Evolutionary conservation across 208 protist genomes (phyloP), one percentile per base, ranked within the genome.

Genomic region (Leishmania arabica): DNA sequence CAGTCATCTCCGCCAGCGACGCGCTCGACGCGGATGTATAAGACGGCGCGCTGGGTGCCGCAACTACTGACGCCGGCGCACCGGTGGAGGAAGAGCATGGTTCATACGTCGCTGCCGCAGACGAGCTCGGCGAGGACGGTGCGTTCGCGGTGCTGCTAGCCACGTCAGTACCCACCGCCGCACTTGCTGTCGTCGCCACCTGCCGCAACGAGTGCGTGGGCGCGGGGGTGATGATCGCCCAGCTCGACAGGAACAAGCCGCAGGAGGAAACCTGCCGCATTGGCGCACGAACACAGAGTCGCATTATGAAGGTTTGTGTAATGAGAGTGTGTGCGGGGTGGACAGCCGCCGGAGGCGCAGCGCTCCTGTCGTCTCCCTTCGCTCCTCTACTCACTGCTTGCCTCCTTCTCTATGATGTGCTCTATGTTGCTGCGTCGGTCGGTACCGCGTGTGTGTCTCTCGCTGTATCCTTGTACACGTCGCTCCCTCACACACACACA

Each of bases 1-100:
- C 56, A 21, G 80, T 82, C 34, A 79, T 76, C 40, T 49, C 78
- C 42, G 58, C 54, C 68, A 82, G 64, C 58, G 77, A 64, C 72
- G 70, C 80, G 24, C 37, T 66, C n/a, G 62, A 66, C 62, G 9
- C 13, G 27, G 62, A 3, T n/a, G 31, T 21, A 66, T 17, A 40
- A 9, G n/a, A 21, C 13, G 62, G 31, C 31, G 31, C 7, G 62
- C 8, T 72, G n/a, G 70, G 19, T 24, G 73, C 54, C 34, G 64
- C 27, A 24, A 64, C 40, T 24, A 72, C 24, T n/a, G 74, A 27
- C 9, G 37, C 72, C 51, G 72, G 51, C 72, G 51, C 47, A 3
- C 47, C 34, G 0, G 75, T 3, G 51, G 56, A 34, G 17, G 73
- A 31, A 31, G 70, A 34, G 9, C 31, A 31, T 49, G 74, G 6